Conservation (phyloP, 176 grass and related monocot genomes). For the Carex littledalei region DNA sequence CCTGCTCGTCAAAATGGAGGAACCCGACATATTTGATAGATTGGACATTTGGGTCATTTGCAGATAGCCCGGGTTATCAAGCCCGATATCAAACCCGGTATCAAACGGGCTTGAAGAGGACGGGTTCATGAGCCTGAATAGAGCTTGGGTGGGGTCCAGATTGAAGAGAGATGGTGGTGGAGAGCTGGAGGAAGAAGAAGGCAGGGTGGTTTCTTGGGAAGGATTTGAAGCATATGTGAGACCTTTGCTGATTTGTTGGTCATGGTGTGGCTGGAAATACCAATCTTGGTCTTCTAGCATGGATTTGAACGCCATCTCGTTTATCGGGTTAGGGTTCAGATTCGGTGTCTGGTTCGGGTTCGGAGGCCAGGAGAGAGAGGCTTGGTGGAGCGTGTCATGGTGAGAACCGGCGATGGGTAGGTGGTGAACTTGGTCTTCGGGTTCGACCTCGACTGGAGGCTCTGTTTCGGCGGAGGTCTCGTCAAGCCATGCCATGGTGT, state of each 20-base stretch:
- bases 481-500: conserved; percentile 49
- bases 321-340: conserved; percentile 13
- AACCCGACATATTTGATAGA: conserved; percentile 17
- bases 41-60: conserved; percentile 20
- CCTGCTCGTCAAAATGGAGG: conserved; percentile 29
- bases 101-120: conserved; percentile 41
- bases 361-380: conserved; percentile 17
- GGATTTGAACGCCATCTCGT: conserved; percentile 45
- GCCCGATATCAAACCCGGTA: conserved; percentile 59
- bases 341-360: background rate
- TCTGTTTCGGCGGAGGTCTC: conserved; percentile 31
- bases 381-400: conserved; percentile 13
- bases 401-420: background rate
- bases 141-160: conserved; percentile 13
- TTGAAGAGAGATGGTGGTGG: conserved; percentile 42
- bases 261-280: conserved; percentile 27
- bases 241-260: conserved; percentile 32
- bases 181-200: conserved; percentile 12
- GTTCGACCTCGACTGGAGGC: background rate
- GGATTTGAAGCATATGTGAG: conserved; percentile 25
- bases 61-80: conserved; percentile 26
- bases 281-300: conserved; percentile 47
- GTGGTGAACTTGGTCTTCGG: conserved; percentile 3
- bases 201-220: conserved; percentile 27
- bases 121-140: conserved; percentile 41